These are phyloP conservation scores for Diutina mesorugosa DNA, from an alignment of 1,139 yeast species.

Conservation along the genomic window DNA sequence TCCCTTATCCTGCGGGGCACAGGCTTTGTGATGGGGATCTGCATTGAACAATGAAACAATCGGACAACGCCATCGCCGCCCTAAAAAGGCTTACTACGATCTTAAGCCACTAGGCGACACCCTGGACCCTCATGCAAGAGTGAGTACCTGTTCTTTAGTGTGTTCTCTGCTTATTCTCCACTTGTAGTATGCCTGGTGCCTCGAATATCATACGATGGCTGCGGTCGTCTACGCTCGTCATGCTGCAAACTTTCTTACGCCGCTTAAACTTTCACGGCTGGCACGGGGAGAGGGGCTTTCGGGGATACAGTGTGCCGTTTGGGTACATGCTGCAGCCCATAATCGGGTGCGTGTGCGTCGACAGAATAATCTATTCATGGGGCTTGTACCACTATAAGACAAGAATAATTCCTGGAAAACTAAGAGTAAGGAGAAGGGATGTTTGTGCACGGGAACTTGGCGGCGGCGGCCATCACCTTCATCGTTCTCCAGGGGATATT, in stretches of 20 bases:
- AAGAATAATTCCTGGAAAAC: neutral
- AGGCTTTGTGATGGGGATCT: neutral
- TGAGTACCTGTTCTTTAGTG: too few species aligned
- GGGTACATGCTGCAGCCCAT: neutral
- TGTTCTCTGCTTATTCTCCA: too few species aligned
- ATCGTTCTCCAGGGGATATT: neutral
- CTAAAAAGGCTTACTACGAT: too few species aligned
- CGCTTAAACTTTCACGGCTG: neutral
- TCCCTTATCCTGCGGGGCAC: neutral
- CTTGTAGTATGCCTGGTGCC: neutral
- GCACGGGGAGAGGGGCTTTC: neutral
- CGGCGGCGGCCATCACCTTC: slow-evolving; percentile 1
- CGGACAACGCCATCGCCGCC: neutral
- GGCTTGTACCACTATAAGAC: neutral
- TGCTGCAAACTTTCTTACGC: neutral
- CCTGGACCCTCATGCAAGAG: too few species aligned
- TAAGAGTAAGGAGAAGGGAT: neutral
- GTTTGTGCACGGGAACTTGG: neutral
- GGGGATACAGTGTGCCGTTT: neutral
- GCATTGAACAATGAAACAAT: neutral
- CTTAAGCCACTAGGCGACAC: too few species aligned
- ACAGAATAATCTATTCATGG: neutral
- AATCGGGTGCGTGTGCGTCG: neutral
- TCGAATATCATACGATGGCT: neutral
- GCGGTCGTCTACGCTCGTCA: neutral